Base-by-base conservation (phyloP, 164 flowering plant genomes). In the Kingdonia uniflora region DNA sequence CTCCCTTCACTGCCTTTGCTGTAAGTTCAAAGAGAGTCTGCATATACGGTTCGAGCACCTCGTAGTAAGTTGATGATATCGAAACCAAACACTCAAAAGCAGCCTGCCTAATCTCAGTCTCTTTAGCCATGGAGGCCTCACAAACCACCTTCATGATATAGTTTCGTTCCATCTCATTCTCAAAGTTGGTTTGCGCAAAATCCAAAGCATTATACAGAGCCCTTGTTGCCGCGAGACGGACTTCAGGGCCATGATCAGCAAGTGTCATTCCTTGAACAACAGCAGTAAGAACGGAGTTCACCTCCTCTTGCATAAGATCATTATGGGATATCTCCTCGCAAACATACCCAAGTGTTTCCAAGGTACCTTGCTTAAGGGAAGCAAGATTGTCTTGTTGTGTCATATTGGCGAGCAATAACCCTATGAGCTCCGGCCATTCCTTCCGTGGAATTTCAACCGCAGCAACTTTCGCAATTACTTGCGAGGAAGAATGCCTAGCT, bases 191-290 rank as follows among this genome's bases (percentile, higher is more conserved):
- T 56, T 80, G 84, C 6, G 91, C 88, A 74, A 86, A 86, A 63
- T 71, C 86, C n/a, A 86, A 71, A 24, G 95, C 95, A 70, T 86
- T 83, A 53, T 72, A 78, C 22, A 86, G 63, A 16, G 95, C 90
- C 55, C 60, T 77, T 7, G 85, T 79, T 22, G 95, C 86, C 17
- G 95, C 82, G 59, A 86, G 85, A n/a, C 95, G 76, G n/a, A 86
- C 83, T 33, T 74, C 82, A 48, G 72, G 40, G 48, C 74, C 69
- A 43, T 74, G 72, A 42, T 78, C 81, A 21, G 74, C 56, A 17
- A 64, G 74, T 56, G 70, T 86, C 95, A 86, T 87, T 21, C 95
- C 95, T 59, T 87, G 85, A 37, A 80, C 87, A n/a, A 87, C 89
- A 26, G 95, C 92, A 26, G 91, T 86, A 20, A 86, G 82, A 49